A percentile compares a stretch with the other conserved stretches of the same genome.
Conservation (phyloP, 208 protist genomes). For the Leishmania lainsoni region DNA sequence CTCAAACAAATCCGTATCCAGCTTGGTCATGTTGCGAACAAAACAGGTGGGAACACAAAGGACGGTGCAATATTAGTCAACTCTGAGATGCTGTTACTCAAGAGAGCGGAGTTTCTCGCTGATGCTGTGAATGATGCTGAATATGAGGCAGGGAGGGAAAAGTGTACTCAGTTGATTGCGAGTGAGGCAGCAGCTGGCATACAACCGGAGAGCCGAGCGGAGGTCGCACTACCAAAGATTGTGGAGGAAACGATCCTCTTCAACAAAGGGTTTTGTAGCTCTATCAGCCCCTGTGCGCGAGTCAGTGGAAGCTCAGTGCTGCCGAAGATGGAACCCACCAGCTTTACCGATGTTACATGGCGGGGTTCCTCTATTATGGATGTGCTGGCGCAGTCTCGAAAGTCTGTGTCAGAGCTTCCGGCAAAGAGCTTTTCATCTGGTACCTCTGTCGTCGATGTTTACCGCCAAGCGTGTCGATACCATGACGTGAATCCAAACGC, state of each 20-base stretch:
- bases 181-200: background rate
- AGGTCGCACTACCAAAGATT: background rate
- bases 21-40: background rate
- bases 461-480: constrained; percentile 29
- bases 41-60: background rate
- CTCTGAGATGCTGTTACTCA: constrained; percentile 8
- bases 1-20: constrained; percentile 24
- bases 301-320: background rate
- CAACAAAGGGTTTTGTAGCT: background rate
- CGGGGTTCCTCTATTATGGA: background rate
- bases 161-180: background rate
- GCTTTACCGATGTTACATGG: background rate
- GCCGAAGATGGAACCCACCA: background rate
- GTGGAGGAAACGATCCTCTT: background rate
- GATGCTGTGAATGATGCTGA: background rate
- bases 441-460: constrained; percentile 28
- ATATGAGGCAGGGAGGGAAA: background rate
- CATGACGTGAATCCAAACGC: constrained; percentile 38
- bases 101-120: constrained; percentile 11
- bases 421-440: background rate
- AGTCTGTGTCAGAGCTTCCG: background rate
- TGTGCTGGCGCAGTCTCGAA: constrained; percentile 9
- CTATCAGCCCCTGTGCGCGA: background rate
- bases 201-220: background rate
- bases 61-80: background rate